Conservation (phyloP, 2,329 filamentous ascomycete genomes). For the Fusarium verticillioides region DNA sequence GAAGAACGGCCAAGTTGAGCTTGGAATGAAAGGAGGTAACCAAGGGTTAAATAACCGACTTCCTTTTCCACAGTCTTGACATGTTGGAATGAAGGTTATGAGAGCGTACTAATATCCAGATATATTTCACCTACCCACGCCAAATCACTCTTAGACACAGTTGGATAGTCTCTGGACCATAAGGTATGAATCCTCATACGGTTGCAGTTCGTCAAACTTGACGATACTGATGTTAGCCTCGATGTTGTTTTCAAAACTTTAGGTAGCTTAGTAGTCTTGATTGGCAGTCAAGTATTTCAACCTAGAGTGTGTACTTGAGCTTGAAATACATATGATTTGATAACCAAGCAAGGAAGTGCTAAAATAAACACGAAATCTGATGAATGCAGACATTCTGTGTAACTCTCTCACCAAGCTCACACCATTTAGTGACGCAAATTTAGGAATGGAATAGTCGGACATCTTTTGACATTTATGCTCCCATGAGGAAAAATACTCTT, state of each 20-base stretch:
- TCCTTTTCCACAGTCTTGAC: background rate
- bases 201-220: background rate
- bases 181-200: background rate
- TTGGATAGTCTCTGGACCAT: background rate
- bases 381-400: background rate
- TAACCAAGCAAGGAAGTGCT: background rate
- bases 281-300: background rate
- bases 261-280: background rate
- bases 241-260: background rate
- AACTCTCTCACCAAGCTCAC: background rate
- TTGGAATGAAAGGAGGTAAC: background rate
- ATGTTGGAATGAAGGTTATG: too few relatives aligned
- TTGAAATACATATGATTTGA: background rate
- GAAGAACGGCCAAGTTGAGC: background rate
- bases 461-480: background rate
- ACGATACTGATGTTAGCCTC: background rate
- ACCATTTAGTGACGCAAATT: background rate
- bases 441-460: background rate
- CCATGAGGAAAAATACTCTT: background rate
- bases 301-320: background rate
- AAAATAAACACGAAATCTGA: background rate
- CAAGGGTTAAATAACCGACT: background rate
- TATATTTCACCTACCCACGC: background rate
- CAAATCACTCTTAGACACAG: background rate
- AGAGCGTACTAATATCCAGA: background rate